Conservation (phyloP, 1,284 basidiomycete species). For the Ustilago esculenta region DNA sequence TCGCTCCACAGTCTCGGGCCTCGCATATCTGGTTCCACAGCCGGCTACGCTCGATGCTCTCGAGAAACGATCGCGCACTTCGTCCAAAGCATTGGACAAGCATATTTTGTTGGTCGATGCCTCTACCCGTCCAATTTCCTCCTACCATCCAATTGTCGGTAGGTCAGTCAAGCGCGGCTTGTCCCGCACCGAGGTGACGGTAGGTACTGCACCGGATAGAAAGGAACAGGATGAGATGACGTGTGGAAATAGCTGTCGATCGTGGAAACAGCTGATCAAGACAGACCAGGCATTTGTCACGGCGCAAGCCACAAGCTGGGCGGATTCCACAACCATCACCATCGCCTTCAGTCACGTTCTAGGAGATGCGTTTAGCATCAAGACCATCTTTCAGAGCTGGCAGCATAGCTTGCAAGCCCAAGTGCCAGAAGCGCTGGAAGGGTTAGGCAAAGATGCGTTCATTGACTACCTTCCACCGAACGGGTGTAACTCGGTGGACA, state of each 20-base stretch:
- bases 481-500: neutral
- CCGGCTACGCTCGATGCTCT: constrained; percentile 1
- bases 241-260: constrained; percentile 13
- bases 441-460: constrained; percentile 14
- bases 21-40: constrained; percentile 12
- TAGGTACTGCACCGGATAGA: constrained; percentile 9
- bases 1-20: constrained; percentile 9
- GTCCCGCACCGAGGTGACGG: neutral
- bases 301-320: constrained; percentile 19
- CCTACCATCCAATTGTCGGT: constrained; percentile 17
- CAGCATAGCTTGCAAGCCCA: neutral
- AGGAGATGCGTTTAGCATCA: constrained; percentile 19
- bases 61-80: constrained; percentile 5
- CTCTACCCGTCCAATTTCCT: constrained; percentile 5
- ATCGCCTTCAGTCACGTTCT: constrained; percentile 24
- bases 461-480: constrained; percentile 7
- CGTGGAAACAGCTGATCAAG: constrained; percentile 12
- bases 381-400: constrained; percentile 18
- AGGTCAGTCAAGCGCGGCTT: constrained; percentile 3
- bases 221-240: constrained; percentile 5
- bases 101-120: constrained; percentile 13
- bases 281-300: constrained; percentile 23
- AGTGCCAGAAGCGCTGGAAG: neutral
- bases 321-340: constrained; percentile 15
- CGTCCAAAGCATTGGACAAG: neutral